phyloP scores from a whole-genome alignment of 306 rosid genomes.

The Lablab purpureus region DNA sequence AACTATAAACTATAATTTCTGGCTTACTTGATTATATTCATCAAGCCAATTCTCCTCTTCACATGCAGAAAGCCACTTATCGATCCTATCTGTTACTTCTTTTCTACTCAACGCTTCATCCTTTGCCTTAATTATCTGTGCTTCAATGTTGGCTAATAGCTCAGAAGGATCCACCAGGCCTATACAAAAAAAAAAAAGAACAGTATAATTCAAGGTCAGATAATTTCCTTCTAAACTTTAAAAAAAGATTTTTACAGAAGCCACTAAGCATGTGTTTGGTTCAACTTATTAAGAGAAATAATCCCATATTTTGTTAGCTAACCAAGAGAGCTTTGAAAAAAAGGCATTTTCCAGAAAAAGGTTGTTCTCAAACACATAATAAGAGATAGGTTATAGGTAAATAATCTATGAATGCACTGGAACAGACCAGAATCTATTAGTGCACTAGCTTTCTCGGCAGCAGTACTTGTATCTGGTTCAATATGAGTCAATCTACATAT shows the following conservation, averaged over 20 bases:
- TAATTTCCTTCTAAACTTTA: slow-evolving; percentile 4
- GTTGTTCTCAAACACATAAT: background rate
- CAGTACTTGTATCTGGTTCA: slow-evolving; percentile 88
- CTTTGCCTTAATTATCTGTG: slow-evolving; percentile 76
- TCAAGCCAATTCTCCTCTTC: slow-evolving; percentile 99
- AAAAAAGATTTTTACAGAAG: background rate
- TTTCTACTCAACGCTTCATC: slow-evolving; percentile 87
- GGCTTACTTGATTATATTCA: slow-evolving; percentile 85
- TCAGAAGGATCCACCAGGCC: slow-evolving; percentile 93
- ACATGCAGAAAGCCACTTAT: slow-evolving; percentile 91
- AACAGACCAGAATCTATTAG: slow-evolving; percentile 87
- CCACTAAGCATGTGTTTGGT: background rate
- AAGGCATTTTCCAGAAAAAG: background rate
- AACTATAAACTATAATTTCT: slow-evolving; percentile 11
- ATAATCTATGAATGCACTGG: slow-evolving; percentile 16
- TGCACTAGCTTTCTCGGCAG: slow-evolving; percentile 89
- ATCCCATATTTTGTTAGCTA: background rate
- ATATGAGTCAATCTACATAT: slow-evolving; percentile 81
- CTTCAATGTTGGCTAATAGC: slow-evolving; percentile 85
- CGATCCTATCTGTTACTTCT: slow-evolving; percentile 87
- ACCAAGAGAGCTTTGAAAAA: background rate
- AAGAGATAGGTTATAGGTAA: background rate
- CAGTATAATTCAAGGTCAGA: background rate
- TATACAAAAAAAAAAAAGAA: slow-evolving; percentile 45
- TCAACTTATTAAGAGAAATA: background rate